Percentiles rank a stretch among this genome's conserved stretches.
Evolutionary conservation across 306 rosid genomes (phyloP).

Genomic region (Quercus alba): DNA sequence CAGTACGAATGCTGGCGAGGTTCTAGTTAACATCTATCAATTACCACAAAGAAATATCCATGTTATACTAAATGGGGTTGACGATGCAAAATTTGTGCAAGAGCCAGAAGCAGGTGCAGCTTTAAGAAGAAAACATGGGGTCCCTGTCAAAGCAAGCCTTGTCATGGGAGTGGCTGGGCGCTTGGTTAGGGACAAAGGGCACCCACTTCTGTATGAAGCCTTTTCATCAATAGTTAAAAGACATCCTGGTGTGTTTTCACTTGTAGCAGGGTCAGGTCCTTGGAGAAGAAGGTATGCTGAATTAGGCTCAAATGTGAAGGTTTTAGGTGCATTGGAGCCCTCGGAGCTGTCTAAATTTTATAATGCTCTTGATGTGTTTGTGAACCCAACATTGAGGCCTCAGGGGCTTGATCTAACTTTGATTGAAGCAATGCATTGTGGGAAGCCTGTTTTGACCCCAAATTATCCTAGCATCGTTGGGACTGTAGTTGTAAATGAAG

Average conservation of each 20-base stretch:
- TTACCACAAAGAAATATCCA: slow-evolving; percentile 24
- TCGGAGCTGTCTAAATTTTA: slow-evolving; percentile 22
- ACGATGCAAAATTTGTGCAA: too few species aligned
- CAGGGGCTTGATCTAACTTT: slow-evolving; percentile 32
- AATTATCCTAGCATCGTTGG: slow-evolving; percentile 35
- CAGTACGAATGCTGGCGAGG: slow-evolving; percentile 27
- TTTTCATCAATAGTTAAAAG: slow-evolving; percentile 21
- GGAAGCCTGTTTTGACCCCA: slow-evolving; percentile 25
- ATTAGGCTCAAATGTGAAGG: slow-evolving; percentile 32
- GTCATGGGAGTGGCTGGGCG: not conserved
- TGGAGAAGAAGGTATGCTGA: slow-evolving; percentile 25
- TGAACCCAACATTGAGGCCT: slow-evolving; percentile 29
- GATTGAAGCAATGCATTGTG: slow-evolving; percentile 24
- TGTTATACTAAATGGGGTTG: not conserved
- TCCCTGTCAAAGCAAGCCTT: slow-evolving; percentile 19
- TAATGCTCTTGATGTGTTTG: slow-evolving; percentile 26
- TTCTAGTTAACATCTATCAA: slow-evolving; percentile 25
- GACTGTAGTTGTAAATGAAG: slow-evolving; percentile 22
- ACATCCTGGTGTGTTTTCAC: slow-evolving; percentile 1
- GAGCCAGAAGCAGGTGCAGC: slow-evolving; percentile 15
- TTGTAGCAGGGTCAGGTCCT: slow-evolving; percentile 30
- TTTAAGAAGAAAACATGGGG: slow-evolving; percentile 6
- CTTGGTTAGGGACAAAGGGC: too few species aligned
- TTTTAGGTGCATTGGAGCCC: slow-evolving; percentile 24
- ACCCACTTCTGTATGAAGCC: not conserved